These are phyloP conservation scores for Tetrahymena elliotti DNA, from an alignment of 73 alveolate species.

Conservation along the genomic window DNA sequence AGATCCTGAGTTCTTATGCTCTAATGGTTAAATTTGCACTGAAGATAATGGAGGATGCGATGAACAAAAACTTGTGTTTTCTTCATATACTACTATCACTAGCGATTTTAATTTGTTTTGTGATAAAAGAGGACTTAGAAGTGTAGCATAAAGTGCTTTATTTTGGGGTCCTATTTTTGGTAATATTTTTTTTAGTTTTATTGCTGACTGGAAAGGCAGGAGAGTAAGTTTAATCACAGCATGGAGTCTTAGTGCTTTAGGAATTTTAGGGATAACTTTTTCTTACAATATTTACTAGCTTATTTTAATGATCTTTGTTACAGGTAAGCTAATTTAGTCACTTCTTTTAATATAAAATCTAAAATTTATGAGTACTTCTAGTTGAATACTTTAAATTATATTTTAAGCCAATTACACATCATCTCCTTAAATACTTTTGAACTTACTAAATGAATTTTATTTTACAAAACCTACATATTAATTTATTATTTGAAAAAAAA, in stretches of 20 bases:
- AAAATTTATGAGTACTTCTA: background rate
- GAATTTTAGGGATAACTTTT: background rate
- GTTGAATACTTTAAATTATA: background rate
- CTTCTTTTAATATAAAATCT: no score
- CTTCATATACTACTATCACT: background rate
- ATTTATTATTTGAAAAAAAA: no score
- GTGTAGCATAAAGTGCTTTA: background rate
- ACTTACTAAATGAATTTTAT: no score
- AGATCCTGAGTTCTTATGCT: background rate
- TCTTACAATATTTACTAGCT: background rate
- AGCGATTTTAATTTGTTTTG: background rate
- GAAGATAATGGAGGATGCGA: background rate
- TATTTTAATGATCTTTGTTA: background rate
- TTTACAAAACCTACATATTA: no score
- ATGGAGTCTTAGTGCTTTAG: background rate
- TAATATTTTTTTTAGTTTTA: background rate
- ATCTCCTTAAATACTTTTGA: background rate
- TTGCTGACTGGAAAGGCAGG: background rate
- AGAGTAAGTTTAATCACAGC: background rate
- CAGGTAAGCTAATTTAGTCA: no score
- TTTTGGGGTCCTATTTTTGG: constrained; percentile 2
- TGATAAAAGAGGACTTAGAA: background rate
- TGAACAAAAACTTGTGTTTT: background rate
- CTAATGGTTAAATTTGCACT: background rate
- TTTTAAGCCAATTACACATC: background rate